phyloP scores from a whole-genome alignment of 2,329 filamentous ascomycete species.

The Fusarium pseudograminearum region DNA sequence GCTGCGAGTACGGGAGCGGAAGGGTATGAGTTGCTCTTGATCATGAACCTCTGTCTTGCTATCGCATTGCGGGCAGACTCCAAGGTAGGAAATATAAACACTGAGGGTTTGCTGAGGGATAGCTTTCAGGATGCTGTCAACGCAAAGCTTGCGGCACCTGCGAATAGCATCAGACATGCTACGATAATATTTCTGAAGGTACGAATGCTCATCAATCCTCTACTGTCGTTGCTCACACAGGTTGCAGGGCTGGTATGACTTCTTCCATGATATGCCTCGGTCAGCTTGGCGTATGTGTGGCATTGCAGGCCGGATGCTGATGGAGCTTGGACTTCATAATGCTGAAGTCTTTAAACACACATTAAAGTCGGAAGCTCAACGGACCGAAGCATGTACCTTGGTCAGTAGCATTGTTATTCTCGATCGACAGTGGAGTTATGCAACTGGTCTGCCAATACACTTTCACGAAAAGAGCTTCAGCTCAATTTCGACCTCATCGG shows the following conservation, averaged over 20 bases:
- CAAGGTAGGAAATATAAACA: not conserved
- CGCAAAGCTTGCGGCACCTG: slow-evolving; percentile 29
- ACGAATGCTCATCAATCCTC: not conserved
- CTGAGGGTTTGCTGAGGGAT: slow-evolving; percentile 18
- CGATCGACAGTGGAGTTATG: slow-evolving; percentile 31
- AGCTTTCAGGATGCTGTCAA: slow-evolving; percentile 34
- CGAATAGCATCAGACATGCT: slow-evolving; percentile 29
- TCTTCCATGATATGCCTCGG: slow-evolving; percentile 42
- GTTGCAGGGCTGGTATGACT: slow-evolving; percentile 39
- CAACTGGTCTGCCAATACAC: slow-evolving; percentile 24
- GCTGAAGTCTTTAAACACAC: slow-evolving; percentile 42
- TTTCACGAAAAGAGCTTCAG: slow-evolving; percentile 35
- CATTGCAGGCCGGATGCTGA: slow-evolving; percentile 43
- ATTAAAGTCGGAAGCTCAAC: slow-evolving; percentile 13
- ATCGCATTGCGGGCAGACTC: slow-evolving; percentile 27
- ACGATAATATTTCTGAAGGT: slow-evolving; percentile 31
- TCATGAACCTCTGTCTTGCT: slow-evolving; percentile 23
- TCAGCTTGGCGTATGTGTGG: slow-evolving; percentile 49
- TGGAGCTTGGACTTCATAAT: slow-evolving; percentile 49
- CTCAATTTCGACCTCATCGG: slow-evolving; percentile 25
- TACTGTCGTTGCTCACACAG: not conserved
- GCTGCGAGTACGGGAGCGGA: slow-evolving; percentile 19
- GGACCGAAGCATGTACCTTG: slow-evolving; percentile 18
- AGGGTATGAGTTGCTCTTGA: slow-evolving; percentile 14
- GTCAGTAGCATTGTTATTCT: slow-evolving; percentile 27